phyloP scores from a whole-genome alignment of 2,329 filamentous ascomycete genomes.

The Berkeleyomyces basicola region DNA sequence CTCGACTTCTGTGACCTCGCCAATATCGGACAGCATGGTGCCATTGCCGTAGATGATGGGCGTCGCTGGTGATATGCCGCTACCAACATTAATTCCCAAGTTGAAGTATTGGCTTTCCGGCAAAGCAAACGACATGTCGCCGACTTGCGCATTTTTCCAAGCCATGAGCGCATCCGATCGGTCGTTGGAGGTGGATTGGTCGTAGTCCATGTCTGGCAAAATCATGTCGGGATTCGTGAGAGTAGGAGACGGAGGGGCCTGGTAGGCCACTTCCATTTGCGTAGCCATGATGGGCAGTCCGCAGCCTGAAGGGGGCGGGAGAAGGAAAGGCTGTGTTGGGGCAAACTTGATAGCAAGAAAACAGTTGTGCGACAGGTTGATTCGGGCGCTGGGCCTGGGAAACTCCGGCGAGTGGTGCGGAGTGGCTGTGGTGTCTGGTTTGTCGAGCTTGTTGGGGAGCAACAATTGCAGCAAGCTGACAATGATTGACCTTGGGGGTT shows the following conservation, averaged over 20 bases:
- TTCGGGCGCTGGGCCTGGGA: background rate
- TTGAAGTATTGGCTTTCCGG: slow-evolving; percentile 19
- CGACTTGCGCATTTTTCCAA: slow-evolving; percentile 33
- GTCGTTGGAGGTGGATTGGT: slow-evolving; percentile 34
- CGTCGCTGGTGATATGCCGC: slow-evolving; percentile 36
- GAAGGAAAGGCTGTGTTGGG: background rate
- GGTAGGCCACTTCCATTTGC: slow-evolving; percentile 23
- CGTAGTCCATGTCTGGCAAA: slow-evolving; percentile 54
- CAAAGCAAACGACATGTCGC: slow-evolving; percentile 20
- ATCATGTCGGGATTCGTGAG: slow-evolving; percentile 93
- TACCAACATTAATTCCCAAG: slow-evolving; percentile 19
- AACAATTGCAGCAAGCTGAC: background rate
- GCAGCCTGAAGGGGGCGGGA: slow-evolving; percentile 7
- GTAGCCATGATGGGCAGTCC: slow-evolving; percentile 15
- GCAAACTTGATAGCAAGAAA: background rate
- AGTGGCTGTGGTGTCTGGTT: background rate
- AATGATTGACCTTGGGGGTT: background rate
- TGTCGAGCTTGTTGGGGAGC: background rate
- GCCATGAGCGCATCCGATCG: slow-evolving; percentile 34
- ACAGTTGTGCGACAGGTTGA: background rate
- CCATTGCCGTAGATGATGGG: slow-evolving; percentile 54
- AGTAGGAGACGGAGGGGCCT: slow-evolving; percentile 58
- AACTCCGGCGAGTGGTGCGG: background rate
- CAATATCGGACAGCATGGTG: slow-evolving; percentile 52
- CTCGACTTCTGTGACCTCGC: slow-evolving; percentile 38